Evolutionary conservation across 1,139 yeast species (phyloP), one percentile per base, ranked within the genome.

Genomic region (Taphrina wiesneri): DNA sequence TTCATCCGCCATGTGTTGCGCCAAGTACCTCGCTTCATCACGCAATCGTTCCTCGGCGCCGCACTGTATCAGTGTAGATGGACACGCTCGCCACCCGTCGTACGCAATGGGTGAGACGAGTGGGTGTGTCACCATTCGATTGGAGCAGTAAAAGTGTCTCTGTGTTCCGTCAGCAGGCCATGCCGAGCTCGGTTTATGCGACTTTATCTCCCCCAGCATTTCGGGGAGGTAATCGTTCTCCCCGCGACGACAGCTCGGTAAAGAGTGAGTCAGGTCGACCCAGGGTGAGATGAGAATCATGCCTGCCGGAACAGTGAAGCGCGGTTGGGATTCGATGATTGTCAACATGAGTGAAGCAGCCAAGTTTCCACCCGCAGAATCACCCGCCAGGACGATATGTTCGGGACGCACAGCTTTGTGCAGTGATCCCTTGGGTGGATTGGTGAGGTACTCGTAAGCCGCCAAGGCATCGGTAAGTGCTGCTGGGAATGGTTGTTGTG

Each of bases 321-420:
- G 61, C 2, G 71, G 69, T 32, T 57, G 46, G 11, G 41, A 36
- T 34, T 56, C 63, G 34, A 53, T 7, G n/a, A 62, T n/a, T n/a
- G 46, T 30, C n/a, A 51, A 21, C 60, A 51, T 43, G 69, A 76
- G 78, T 23, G 78, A 78, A 56, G 68, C 75, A 73, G 70, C 74
- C 69, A 67, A 17, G 26, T 67, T 47, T 52, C 63, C 69, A 21
- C 69, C 69, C 21, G 69, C 69, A 9, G 69, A 66, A 15, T 56
- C 66, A 7, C 69, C 69, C 6, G 66, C 69, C 28, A 67, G 32
- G 7, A 63, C 62, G 26, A 67, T 59, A 49, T 53, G 39, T 11
- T 34, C 28, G 9, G 67, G 57, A 1, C 26, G 19, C n/a, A 62
- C 47, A 5, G 65, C 47, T 28, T 63, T 54, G 45, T 62, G 65